Percentiles rank a stretch among this genome's conserved stretches.
These are phyloP conservation scores for Pyrenophora tritici-repentis DNA, from an alignment of 2,329 filamentous ascomycete genomes.

Conservation along the genomic window DNA sequence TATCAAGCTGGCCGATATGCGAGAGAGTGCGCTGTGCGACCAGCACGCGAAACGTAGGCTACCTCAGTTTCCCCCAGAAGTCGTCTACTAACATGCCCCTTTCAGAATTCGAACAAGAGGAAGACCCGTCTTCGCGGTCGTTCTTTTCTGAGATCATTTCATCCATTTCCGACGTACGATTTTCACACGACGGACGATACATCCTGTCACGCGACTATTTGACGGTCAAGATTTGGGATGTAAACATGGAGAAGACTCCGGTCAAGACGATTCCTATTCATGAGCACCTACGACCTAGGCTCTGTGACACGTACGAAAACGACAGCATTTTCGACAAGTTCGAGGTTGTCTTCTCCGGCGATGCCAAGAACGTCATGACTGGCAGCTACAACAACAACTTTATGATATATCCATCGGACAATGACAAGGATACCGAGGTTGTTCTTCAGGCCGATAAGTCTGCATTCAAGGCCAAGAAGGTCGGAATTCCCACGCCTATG, in stretches of 20 bases:
- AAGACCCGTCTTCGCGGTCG: slow-evolving; percentile 92
- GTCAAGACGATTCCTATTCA: slow-evolving; percentile 99
- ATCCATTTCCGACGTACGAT: slow-evolving; percentile 97
- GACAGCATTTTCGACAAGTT: slow-evolving; percentile 99
- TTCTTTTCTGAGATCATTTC: slow-evolving; percentile 99
- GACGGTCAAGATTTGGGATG: slow-evolving; percentile 99
- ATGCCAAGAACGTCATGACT: slow-evolving; percentile 99
- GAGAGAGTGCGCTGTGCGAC: slow-evolving; percentile 93
- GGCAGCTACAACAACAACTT: slow-evolving; percentile 99
- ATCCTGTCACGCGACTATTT: slow-evolving; percentile 97
- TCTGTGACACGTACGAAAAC: slow-evolving; percentile 99
- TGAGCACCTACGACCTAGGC: slow-evolving; percentile 88
- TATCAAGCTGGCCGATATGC: slow-evolving; percentile 98
- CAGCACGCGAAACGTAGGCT: slow-evolving; percentile 89
- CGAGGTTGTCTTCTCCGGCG: slow-evolving; percentile 97
- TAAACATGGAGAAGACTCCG: slow-evolving; percentile 97
- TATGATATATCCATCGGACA: slow-evolving; percentile 99
- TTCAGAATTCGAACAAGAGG: slow-evolving; percentile 96
- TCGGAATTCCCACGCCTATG: slow-evolving; percentile 96
- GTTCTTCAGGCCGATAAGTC: slow-evolving; percentile 98
- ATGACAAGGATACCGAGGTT: slow-evolving; percentile 94
- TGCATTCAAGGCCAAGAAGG: slow-evolving; percentile 99
- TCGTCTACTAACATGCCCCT: slow-evolving; percentile 11
- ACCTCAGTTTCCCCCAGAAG: background rate
- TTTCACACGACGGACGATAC: slow-evolving; percentile 94